These are phyloP conservation scores for Protomyces lactucae-debilis DNA, from an alignment of 1,139 yeast species.

Conservation along the genomic window DNA sequence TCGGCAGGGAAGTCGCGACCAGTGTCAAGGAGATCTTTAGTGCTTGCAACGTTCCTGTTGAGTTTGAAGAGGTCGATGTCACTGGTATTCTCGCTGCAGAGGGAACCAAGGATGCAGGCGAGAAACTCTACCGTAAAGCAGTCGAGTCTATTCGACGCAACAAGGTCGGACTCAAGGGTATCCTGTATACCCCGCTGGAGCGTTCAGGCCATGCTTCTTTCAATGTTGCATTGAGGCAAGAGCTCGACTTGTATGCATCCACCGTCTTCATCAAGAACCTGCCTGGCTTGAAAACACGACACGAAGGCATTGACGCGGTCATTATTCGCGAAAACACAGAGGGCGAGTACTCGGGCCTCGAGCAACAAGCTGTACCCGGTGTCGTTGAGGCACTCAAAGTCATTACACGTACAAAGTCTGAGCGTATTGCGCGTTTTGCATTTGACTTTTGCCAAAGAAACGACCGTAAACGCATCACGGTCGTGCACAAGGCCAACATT, in stretches of 20 bases:
- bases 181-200: constrained; percentile 81
- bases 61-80: constrained; percentile 88
- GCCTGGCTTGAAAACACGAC: constrained; percentile 89
- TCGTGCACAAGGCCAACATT: constrained; percentile 98
- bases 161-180: constrained; percentile 95
- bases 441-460: constrained; percentile 91
- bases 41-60: constrained; percentile 81
- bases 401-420: constrained; percentile 90
- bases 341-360: constrained; percentile 98
- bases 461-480: constrained; percentile 88
- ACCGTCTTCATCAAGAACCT: constrained; percentile 87
- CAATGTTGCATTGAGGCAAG: constrained; percentile 95
- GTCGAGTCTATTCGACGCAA: constrained; percentile 89
- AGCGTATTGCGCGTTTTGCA: constrained; percentile 95
- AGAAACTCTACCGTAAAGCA: constrained; percentile 61
- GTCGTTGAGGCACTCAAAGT: constrained; percentile 95
- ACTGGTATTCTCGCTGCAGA: constrained; percentile 53
- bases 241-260: constrained; percentile 91
- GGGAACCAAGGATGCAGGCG: constrained; percentile 49
- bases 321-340: constrained; percentile 96
- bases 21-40: constrained; percentile 87
- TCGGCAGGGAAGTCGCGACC: constrained; percentile 93
- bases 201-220: constrained; percentile 71
- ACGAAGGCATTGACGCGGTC: constrained; percentile 83
- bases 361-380: constrained; percentile 96